Evolutionary conservation across 1,139 yeast species (phyloP), one percentile per base, ranked within the genome.

Genomic region (Debaryomyces sp.): DNA sequence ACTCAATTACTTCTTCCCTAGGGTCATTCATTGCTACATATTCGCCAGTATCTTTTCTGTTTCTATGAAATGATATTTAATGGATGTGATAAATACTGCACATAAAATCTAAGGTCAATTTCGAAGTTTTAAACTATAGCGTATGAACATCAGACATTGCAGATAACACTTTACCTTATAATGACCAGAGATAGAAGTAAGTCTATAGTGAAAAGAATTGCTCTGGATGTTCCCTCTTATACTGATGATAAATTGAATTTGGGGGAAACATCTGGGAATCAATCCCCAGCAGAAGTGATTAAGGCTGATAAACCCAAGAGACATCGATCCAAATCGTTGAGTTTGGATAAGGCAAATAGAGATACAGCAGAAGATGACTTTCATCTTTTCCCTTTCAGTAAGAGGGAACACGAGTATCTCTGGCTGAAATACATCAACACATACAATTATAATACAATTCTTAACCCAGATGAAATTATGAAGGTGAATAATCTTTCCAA

Each of bases 181-280:
- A 71, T 71, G 77, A 57, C 71, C 41, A 60, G 80, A 50, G 61
- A 58, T 21, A 64, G 87, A 60, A 74, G 83, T 46, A 74, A 76
- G 50, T 81, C 87, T 4, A 75, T 81, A 50, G 85, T 82, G 2
- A 71, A 72, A 49, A 60, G 62, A 47, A 71, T 75, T 35, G 79
- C 80, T 4, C 63, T 66, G 49, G 77, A 73, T 37, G 67, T 68
- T 15, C 77, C 76, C 5, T 50, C 62, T 6, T 62, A 61, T 46
- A 54, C 56, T 9, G 66, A 60, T 6, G 67, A 60, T 12, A 52
- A 50, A n/a, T 44, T 57, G 33, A 45, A 56, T 43, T 43, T 54
- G 21, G 55, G 47, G 8, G 44, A 43, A 29, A n/a, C 51, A 3
- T 27, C 50, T 13, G 50, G 43, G 24, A 51, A 49, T 33, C 21